Evolutionary conservation across 2,329 filamentous ascomycete species (phyloP).

Genomic region (Cercospora beticola): DNA sequence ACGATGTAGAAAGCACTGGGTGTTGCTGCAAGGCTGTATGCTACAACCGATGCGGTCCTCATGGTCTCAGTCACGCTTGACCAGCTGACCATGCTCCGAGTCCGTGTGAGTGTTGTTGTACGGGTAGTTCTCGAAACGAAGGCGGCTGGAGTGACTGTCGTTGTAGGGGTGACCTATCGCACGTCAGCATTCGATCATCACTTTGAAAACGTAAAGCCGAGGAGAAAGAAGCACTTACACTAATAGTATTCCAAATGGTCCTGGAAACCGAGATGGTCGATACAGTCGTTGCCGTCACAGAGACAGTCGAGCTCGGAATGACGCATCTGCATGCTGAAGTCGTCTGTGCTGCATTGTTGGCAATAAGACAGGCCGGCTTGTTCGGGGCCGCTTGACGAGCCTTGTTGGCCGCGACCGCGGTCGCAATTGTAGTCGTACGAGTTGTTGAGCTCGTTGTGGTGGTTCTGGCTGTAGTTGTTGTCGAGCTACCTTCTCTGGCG

Average conservation of each 20-base stretch:
- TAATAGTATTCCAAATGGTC: not conserved
- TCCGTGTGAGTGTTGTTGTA: not conserved
- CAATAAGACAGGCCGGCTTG: not conserved
- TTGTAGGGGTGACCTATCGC: not conserved
- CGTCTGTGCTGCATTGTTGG: conserved; percentile 1
- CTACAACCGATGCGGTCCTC: not conserved
- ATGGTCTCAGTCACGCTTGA: not conserved
- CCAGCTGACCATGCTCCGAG: not conserved
- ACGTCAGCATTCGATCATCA: not conserved
- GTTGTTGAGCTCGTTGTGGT: not conserved
- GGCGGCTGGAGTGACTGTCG: not conserved
- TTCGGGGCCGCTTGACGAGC: not conserved
- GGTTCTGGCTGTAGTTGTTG: not conserved
- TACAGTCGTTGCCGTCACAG: not conserved
- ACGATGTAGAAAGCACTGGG: conserved; percentile 8
- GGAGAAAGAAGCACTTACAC: not conserved
- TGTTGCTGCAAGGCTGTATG: not conserved
- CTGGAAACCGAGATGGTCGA: not conserved
- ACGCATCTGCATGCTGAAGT: conserved; percentile 8
- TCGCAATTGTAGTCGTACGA: not conserved
- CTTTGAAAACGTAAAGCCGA: not conserved
- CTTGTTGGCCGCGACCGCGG: not conserved
- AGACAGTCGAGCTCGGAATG: conserved; percentile 5
- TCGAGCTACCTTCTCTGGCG: not conserved
- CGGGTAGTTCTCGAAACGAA: not conserved